Conservation (phyloP, 805 yeast genomes). For the Candida methanosorbosa region DNA sequence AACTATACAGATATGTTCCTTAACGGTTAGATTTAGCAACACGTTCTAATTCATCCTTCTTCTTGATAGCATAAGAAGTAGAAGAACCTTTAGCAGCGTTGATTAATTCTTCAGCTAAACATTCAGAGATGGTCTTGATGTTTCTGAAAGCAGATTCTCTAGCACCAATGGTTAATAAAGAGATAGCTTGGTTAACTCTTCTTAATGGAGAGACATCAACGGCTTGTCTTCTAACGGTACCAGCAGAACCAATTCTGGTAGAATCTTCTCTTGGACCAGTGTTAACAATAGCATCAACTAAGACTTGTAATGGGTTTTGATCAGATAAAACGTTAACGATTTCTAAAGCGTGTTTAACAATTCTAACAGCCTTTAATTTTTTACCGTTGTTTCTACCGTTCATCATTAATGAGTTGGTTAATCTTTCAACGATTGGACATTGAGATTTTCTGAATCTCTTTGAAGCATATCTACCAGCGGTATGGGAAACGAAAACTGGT, state of each 20-base stretch:
- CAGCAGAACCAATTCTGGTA: constrained; percentile 99
- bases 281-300: constrained; percentile 99
- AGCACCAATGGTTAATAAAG: constrained; percentile 97
- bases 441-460: constrained; percentile 99
- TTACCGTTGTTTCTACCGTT: constrained; percentile 99
- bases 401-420: constrained; percentile 99
- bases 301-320: constrained; percentile 98
- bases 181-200: constrained; percentile 99
- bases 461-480: constrained; percentile 99
- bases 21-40: constrained; percentile 99
- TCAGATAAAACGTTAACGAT: constrained; percentile 96
- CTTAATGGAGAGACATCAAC: constrained; percentile 99
- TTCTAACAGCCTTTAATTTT: constrained; percentile 99
- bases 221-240: constrained; percentile 99
- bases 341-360: constrained; percentile 98
- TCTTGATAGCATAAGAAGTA: constrained; percentile 99
- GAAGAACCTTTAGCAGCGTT: constrained; percentile 99
- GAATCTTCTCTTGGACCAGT: constrained; percentile 99
- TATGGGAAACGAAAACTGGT: constrained; percentile 97
- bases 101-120: constrained; percentile 99
- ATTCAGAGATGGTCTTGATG: constrained; percentile 99
- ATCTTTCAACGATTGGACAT: constrained; percentile 98
- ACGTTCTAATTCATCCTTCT: constrained; percentile 99
- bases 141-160: constrained; percentile 99
- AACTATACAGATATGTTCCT: too few relatives aligned